A percentile compares a stretch with the other conserved stretches of the same genome.
Conservation (phyloP, 139 green algal species). For the Coccomyxa sp. region DNA sequence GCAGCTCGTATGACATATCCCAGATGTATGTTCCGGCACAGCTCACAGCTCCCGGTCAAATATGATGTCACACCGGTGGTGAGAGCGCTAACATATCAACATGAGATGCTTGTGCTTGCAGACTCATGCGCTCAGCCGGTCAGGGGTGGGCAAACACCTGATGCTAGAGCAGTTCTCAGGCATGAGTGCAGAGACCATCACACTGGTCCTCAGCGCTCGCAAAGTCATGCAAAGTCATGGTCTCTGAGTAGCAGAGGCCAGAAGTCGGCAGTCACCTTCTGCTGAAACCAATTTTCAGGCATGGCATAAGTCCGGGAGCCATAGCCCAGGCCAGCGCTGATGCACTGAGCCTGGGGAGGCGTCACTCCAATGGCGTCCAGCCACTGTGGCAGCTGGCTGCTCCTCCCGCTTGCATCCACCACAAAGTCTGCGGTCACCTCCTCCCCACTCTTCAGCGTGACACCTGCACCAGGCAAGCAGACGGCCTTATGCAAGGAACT, state of each 20-base stretch:
- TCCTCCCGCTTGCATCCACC: constrained; percentile 12
- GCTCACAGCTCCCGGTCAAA: no score
- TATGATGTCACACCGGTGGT: no score
- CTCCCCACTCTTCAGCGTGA: not conserved
- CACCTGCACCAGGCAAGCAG: not conserved
- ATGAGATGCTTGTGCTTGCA: no score
- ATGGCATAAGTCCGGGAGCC: not conserved
- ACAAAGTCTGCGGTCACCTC: constrained; percentile 7
- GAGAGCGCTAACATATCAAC: no score
- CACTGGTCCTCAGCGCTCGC: no score
- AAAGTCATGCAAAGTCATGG: no score
- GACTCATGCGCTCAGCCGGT: no score
- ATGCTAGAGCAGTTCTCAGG: no score
- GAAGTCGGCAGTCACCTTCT: not conserved
- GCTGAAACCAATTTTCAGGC: not conserved
- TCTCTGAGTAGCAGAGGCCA: no score
- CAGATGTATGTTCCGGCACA: no score
- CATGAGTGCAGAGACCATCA: no score
- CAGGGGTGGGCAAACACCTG: no score
- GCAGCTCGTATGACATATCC: not conserved
- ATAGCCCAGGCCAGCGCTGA: constrained; percentile 3
- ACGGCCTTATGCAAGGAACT: not conserved
- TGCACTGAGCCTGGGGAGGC: not conserved
- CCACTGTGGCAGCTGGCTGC: not conserved
- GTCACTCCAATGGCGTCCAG: constrained; percentile 1